A percentile compares a stretch with the other conserved stretches of the same genome.
Evolutionary conservation across 305 asterid genomes (phyloP).

Genomic region (Vinca major): DNA sequence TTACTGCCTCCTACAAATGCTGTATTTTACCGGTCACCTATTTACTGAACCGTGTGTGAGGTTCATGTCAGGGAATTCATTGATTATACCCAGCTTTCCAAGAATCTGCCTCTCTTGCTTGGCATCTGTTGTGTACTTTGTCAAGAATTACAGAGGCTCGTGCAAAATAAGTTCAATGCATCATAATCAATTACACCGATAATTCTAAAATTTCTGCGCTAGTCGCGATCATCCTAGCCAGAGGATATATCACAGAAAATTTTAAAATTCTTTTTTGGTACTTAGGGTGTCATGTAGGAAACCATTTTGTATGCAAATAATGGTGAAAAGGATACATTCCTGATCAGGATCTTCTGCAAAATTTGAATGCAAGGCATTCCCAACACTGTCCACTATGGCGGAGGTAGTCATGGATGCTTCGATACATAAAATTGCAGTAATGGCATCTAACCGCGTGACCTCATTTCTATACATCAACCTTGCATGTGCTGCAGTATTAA

Average conservation of each 20-base stretch:
- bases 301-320: slow-evolving; percentile 13
- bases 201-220: neutral
- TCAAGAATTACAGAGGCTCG: slow-evolving; percentile 35
- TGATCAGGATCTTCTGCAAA: slow-evolving; percentile 83
- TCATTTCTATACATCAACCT: slow-evolving; percentile 92
- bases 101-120: slow-evolving; percentile 81
- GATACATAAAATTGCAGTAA: slow-evolving; percentile 86
- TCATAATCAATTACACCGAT: neutral
- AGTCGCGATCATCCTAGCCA: too few species aligned
- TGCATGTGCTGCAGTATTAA: slow-evolving; percentile 66
- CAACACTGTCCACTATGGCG: slow-evolving; percentile 86
- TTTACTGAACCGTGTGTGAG: slow-evolving; percentile 19
- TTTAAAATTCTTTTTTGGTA: too few species aligned
- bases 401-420: slow-evolving; percentile 97
- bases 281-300: neutral
- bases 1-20: slow-evolving; percentile 1
- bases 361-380: slow-evolving; percentile 89
- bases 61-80: slow-evolving; percentile 37
- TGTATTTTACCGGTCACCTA: slow-evolving; percentile 1
- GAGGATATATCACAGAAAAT: too few species aligned
- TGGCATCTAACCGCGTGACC: slow-evolving; percentile 77
- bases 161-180: slow-evolving; percentile 5
- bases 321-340: slow-evolving; percentile 73
- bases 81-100: slow-evolving; percentile 59
- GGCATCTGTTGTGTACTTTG: slow-evolving; percentile 41